Conservation (phyloP, 2,329 filamentous ascomycete species). For the Magnaporthiopsis poae region DNA sequence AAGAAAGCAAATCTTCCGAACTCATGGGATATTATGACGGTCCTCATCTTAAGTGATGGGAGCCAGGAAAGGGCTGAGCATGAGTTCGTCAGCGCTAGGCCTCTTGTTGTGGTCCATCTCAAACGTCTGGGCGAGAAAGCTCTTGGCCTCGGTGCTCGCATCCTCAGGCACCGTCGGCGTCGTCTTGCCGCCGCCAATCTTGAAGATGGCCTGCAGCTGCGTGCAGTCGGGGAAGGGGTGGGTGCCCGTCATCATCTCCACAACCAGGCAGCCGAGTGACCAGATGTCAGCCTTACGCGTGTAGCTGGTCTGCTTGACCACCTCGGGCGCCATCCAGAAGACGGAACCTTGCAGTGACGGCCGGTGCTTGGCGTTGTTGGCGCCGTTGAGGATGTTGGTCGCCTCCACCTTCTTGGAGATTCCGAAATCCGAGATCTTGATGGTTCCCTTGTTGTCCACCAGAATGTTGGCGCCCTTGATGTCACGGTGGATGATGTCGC, state of each 20-base stretch:
- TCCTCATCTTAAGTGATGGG: slow-evolving; percentile 43
- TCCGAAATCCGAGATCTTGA: slow-evolving; percentile 98
- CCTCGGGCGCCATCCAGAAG: slow-evolving; percentile 99
- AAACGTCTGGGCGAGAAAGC: slow-evolving; percentile 81
- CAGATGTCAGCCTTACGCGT: slow-evolving; percentile 98
- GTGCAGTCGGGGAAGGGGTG: slow-evolving; percentile 96
- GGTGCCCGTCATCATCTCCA: slow-evolving; percentile 97
- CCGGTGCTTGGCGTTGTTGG: slow-evolving; percentile 56
- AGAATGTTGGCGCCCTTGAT: slow-evolving; percentile 99
- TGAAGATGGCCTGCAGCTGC: slow-evolving; percentile 96
- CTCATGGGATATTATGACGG: background rate
- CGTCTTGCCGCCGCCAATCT: slow-evolving; percentile 82
- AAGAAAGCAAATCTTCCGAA: background rate
- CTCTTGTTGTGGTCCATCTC: slow-evolving; percentile 89
- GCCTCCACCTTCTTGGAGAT: slow-evolving; percentile 97
- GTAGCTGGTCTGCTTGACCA: slow-evolving; percentile 94
- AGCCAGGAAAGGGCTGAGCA: slow-evolving; percentile 71
- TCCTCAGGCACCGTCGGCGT: slow-evolving; percentile 80
- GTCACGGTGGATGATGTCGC: slow-evolving; percentile 94
- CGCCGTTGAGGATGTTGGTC: slow-evolving; percentile 66
- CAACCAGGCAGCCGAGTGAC: slow-evolving; percentile 90
- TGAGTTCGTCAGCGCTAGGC: slow-evolving; percentile 82
- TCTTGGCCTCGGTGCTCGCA: slow-evolving; percentile 72
- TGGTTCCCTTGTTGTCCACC: slow-evolving; percentile 95
- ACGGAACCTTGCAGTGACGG: slow-evolving; percentile 90